Base-by-base conservation (phyloP, 2,329 filamentous ascomycete species). In the Gaeumannomyces tritici region DNA sequence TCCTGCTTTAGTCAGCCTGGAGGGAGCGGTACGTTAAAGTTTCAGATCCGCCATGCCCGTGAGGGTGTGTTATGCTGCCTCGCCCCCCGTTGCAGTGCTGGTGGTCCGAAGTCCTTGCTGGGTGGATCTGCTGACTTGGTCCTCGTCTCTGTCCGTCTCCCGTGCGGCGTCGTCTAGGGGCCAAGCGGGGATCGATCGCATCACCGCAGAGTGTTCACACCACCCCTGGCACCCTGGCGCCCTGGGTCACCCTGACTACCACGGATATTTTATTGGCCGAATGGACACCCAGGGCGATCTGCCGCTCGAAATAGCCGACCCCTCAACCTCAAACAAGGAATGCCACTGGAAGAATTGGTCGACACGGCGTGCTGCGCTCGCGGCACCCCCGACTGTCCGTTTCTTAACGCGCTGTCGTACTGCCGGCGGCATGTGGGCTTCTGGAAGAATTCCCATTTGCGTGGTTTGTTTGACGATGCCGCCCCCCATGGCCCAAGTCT, bases 251-350 rank as follows among this genome's bases (percentile, higher is more conserved):
- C 42, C 42, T 51, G 42, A 11, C 18, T n/a, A 51, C 21, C 21
- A 24, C 42, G 42, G 42, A 21, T 8, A 51, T 51, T 51, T 47
- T 51, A 12, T n/a, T 21, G 42, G 18, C 42, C 5, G 11, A 51
- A 11, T 12, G 35, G 6, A 42, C 35, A 12, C 35, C 35, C 2
- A 15, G 65, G 78, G 66, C 72, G 75, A 80, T 78, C 77, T 76
- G 73, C 74, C 72, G 68, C 71, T 72, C 68, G 70, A 74, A 76
- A 76, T 76, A 74, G 69, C 73, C 74, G 71, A 78, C 74, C 76
- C 76, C 79, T 81, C 73, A 79, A 79, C 75, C 75, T 82, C 81
- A 83, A 82, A 83, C 80, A 29, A 35, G 28, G 47, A 29, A 61
- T 29, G 29, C 6, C 11, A 55, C 47, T 61, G 59, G 51, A 31